A percentile compares a stretch with the other conserved stretches of the same genome.
Conservation (phyloP, 1,139 yeast genomes). For the Spathaspora sp. region DNA sequence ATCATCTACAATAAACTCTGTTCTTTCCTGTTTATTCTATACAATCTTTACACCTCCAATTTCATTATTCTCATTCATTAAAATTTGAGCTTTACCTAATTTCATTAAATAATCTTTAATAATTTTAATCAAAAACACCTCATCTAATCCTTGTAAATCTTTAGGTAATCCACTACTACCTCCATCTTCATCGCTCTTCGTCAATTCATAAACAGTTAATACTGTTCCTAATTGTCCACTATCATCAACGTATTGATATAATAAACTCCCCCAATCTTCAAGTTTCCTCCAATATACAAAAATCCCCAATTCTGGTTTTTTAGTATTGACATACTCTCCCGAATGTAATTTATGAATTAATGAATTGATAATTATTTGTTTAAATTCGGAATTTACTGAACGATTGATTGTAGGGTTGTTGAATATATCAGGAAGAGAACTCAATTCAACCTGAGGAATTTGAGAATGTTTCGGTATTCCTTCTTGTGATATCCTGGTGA, state of each 20-base stretch:
- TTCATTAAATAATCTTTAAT: slow-evolving; percentile 57
- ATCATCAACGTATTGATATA: slow-evolving; percentile 50
- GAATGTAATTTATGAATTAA: slow-evolving; percentile 52
- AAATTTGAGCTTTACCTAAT: slow-evolving; percentile 65
- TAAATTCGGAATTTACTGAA: slow-evolving; percentile 53
- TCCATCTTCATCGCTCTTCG: slow-evolving; percentile 55
- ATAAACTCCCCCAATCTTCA: slow-evolving; percentile 72
- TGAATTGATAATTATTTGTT: slow-evolving; percentile 53
- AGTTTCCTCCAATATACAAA: slow-evolving; percentile 69
- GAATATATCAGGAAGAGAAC: slow-evolving; percentile 39
- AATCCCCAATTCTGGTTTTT: slow-evolving; percentile 44
- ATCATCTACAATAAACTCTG: not conserved
- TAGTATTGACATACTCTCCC: slow-evolving; percentile 52
- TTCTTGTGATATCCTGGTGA: slow-evolving; percentile 37
- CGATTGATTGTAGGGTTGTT: slow-evolving; percentile 52
- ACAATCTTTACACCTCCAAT: slow-evolving; percentile 72
- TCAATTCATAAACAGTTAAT: slow-evolving; percentile 78
- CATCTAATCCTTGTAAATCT: slow-evolving; percentile 65
- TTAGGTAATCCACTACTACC: slow-evolving; percentile 42
- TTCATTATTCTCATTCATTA: slow-evolving; percentile 54
- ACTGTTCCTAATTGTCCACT: slow-evolving; percentile 80
- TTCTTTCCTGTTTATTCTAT: slow-evolving; percentile 13
- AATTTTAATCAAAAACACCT: slow-evolving; percentile 52
- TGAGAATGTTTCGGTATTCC: slow-evolving; percentile 32
- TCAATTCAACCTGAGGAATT: slow-evolving; percentile 17